A percentile compares a stretch with the other conserved stretches of the same genome.
phyloP scores from a whole-genome alignment of 257 asterid species.

The Salvia splendens region DNA sequence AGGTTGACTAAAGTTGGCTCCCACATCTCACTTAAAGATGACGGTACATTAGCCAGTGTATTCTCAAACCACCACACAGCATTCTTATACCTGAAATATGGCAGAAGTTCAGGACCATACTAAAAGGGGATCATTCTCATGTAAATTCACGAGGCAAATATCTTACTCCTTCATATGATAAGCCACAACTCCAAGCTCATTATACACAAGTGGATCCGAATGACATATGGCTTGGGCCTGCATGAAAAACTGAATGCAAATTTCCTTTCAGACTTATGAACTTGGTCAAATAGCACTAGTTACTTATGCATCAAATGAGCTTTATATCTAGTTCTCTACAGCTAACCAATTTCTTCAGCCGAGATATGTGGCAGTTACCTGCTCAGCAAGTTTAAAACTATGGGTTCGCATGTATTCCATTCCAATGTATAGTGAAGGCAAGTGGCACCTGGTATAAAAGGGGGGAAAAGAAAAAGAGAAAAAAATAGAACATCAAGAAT shows the following conservation, averaged over 20 bases:
- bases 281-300: conserved; percentile 22
- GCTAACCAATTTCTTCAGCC: conserved; percentile 21
- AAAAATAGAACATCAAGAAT: conserved; percentile 31
- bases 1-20: conserved; percentile 96
- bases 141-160: conserved; percentile 26
- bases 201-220: conserved; percentile 92
- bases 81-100: conserved; percentile 67
- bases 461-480: conserved; percentile 22
- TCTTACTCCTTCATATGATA: conserved; percentile 98
- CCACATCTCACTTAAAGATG: conserved; percentile 91
- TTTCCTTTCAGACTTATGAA: conserved; percentile 32
- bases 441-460: conserved; percentile 83
- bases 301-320: conserved; percentile 16
- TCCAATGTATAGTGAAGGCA: conserved; percentile 90
- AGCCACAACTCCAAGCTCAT: conserved; percentile 98
- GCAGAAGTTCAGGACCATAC: conserved; percentile 9
- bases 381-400: conserved; percentile 97
- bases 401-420: conserved; percentile 99
- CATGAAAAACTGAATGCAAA: conserved; percentile 78
- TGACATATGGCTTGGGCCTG: conserved; percentile 91
- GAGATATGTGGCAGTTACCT: conserved; percentile 50
- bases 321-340: conserved; percentile 20
- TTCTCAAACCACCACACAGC: conserved; percentile 93
- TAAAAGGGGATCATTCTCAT: conserved; percentile 9
- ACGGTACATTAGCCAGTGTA: conserved; percentile 78